phyloP scores from a whole-genome alignment of 768 basidiomycete genomes.

The Trametes punicea region DNA sequence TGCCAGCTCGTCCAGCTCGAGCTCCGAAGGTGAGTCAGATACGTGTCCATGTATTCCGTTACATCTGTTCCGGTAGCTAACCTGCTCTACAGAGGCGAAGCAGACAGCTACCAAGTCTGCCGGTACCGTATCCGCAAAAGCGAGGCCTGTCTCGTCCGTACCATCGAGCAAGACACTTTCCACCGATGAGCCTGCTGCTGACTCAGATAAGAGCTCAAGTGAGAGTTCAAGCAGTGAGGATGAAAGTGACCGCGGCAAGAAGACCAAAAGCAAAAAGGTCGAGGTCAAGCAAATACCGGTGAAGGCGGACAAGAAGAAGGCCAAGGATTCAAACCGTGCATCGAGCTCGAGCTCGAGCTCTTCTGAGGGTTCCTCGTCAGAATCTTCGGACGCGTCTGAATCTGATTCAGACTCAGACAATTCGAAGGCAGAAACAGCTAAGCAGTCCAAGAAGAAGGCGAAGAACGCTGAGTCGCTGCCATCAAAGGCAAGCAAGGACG shows the following conservation, averaged over 20 bases:
- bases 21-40: slow-evolving; percentile 2
- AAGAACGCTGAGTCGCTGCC: slow-evolving; percentile 17
- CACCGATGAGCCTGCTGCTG: slow-evolving; percentile 10
- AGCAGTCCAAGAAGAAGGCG: slow-evolving; percentile 18
- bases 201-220: slow-evolving; percentile 10
- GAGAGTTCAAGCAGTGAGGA: slow-evolving; percentile 11
- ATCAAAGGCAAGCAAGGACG: slow-evolving; percentile 21
- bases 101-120: neutral
- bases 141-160: slow-evolving; percentile 9
- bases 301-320: neutral
- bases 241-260: neutral
- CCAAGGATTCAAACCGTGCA: slow-evolving; percentile 23
- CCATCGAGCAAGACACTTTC: slow-evolving; percentile 18
- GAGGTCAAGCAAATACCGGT: neutral
- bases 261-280: neutral
- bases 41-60: neutral
- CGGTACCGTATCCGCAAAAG: neutral
- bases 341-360: slow-evolving; percentile 10
- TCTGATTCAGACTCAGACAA: slow-evolving; percentile 30
- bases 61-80: neutral
- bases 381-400: slow-evolving; percentile 24
- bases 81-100: neutral
- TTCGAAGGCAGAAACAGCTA: neutral
- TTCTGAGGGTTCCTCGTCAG: slow-evolving; percentile 13
- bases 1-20: neutral